phyloP scores from a whole-genome alignment of 2,329 filamentous ascomycete genomes.

The Penicillium oxalicum region DNA sequence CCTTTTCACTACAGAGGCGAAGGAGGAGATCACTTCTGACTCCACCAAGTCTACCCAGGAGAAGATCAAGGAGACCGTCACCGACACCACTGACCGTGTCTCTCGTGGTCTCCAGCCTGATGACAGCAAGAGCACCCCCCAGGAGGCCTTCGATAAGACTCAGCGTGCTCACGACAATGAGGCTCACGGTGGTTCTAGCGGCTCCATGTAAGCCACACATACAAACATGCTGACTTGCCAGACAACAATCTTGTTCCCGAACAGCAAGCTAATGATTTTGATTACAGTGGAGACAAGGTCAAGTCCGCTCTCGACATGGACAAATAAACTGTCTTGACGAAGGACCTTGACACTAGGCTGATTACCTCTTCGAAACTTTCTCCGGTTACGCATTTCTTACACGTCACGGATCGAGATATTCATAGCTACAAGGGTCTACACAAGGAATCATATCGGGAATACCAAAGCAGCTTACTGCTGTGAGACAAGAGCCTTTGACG shows the following conservation, averaged over 20 bases:
- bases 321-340: slow-evolving; percentile 15
- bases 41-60: slow-evolving; percentile 56
- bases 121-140: slow-evolving; percentile 49
- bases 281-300: slow-evolving; percentile 38
- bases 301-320: slow-evolving; percentile 40
- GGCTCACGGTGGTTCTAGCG: slow-evolving; percentile 32
- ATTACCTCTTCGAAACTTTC: neutral
- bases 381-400: too few relatives aligned
- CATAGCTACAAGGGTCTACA: too few relatives aligned
- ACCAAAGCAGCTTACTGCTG: too few relatives aligned
- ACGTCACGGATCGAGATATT: too few relatives aligned
- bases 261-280: neutral
- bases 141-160: slow-evolving; percentile 48
- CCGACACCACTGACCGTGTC: slow-evolving; percentile 51
- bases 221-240: neutral
- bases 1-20: slow-evolving; percentile 39
- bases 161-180: slow-evolving; percentile 42
- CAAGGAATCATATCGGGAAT: too few relatives aligned
- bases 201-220: slow-evolving; percentile 34
- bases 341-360: neutral
- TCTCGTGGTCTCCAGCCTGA: slow-evolving; percentile 49
- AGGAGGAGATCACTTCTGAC: slow-evolving; percentile 54
- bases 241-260: neutral
- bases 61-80: slow-evolving; percentile 53
- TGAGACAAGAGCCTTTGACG: too few relatives aligned